Base-by-base conservation (phyloP, 2,329 filamentous ascomycete species). In the Chlorencoelia australis region DNA sequence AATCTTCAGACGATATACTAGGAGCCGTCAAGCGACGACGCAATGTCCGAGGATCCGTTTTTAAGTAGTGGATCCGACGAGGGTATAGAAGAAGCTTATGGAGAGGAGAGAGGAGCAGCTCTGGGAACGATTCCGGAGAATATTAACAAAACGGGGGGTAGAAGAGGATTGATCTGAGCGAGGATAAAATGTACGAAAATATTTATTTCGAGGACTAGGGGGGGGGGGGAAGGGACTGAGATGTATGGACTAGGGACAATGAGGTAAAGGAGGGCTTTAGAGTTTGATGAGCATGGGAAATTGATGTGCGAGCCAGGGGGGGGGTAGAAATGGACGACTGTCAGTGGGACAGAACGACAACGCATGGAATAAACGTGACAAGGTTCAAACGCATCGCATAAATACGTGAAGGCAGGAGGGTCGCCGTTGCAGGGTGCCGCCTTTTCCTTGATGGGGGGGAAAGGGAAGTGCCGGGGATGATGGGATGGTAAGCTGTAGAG, bases 331-430 rank as follows among this genome's bases (percentile, higher is more conserved):
- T 39, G 30, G 20, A 21, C 29, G 33, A 13, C 34, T 34, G 28
- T 24, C 30, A 40, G 47, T 43, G 41, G 39, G 30, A 40, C 35
- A 33, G 30, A 39, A 31, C 32, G 43, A 43, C 45, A 52, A 43
- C 47, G 52, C 52, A 55, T 51, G 50, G 48, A 45, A 54, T 42
- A 52, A 53, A 51, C 46, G 49, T 50, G 52, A 55, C 50, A 46
- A 42, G 49, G 51, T 42, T 50, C 33, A 41, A n/a, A n/a, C n/a
- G n/a, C 42, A 47, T 46, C 28, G 40, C 39, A 41, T 43, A 37
- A 43, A 40, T 31, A 35, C 43, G 38, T 33, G 33, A 28, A 25
- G 18, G 19, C 13, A 30, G 26, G 37, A 36, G 27, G 26, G 30
- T 29, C 33, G 35, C 33, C 35, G 35, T 40, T 33, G 37, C 26